These are phyloP conservation scores for Hypoxylon sp. DNA, from an alignment of 2,329 filamentous ascomycete species.

Conservation along the genomic window DNA sequence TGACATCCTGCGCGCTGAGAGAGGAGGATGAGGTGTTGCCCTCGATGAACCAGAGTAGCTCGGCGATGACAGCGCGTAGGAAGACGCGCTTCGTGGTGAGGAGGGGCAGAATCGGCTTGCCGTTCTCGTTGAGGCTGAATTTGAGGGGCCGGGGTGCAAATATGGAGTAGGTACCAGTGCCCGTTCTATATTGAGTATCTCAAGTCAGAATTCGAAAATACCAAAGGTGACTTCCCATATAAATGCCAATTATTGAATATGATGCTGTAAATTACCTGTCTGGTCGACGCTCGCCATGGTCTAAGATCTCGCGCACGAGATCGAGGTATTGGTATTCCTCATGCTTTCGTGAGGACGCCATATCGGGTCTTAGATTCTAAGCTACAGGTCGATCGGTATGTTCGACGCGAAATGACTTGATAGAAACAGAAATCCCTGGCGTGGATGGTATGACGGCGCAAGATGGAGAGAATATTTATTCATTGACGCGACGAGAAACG, in stretches of 20 bases:
- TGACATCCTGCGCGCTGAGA: constrained; percentile 83
- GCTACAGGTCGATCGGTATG: neutral
- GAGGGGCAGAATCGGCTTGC: constrained; percentile 81
- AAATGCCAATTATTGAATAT: neutral
- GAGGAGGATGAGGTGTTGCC: constrained; percentile 84
- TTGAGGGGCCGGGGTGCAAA: constrained; percentile 90
- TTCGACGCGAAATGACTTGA: neutral
- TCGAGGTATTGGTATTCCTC: constrained; percentile 96
- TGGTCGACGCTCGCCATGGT: constrained; percentile 85
- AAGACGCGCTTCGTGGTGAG: constrained; percentile 98
- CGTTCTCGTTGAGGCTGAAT: constrained; percentile 79
- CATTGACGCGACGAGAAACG: constrained; percentile 36
- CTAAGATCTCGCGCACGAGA: constrained; percentile 86
- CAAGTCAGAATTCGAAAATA: no score
- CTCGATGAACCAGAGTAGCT: constrained; percentile 95
- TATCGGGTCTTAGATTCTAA: constrained; percentile 12
- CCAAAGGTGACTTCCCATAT: no score
- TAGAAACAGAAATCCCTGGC: neutral
- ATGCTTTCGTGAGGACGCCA: constrained; percentile 59
- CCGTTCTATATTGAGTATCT: constrained; percentile 70
- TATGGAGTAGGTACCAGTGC: constrained; percentile 90
- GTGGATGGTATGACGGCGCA: neutral
- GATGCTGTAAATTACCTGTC: constrained; percentile 71
- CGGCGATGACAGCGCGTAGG: constrained; percentile 86
- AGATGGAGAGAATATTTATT: constrained; percentile 26